These are phyloP conservation scores for Posidonia oceanica DNA, from an alignment of 116 monocot species.

Conservation along the genomic window DNA sequence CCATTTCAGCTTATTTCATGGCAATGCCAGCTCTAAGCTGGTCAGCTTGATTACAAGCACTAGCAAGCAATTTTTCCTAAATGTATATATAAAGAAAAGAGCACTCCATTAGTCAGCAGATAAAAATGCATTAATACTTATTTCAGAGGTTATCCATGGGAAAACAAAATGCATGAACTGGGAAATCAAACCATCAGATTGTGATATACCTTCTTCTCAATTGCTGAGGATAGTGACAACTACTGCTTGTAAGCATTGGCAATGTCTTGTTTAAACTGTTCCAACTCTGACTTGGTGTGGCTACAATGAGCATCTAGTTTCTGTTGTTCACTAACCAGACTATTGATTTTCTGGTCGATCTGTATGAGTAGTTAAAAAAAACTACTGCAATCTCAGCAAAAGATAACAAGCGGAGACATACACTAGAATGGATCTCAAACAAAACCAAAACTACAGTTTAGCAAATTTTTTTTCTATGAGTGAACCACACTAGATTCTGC, in stretches of 20 bases:
- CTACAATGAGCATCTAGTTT: conserved; percentile 69
- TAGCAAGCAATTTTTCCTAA: conserved; percentile 6
- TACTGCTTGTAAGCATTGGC: conserved; percentile 66
- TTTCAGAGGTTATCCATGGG: neutral
- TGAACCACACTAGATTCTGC: too few species aligned
- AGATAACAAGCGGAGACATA: neutral
- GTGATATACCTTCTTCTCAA: conserved; percentile 72
- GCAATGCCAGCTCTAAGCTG: conserved; percentile 90
- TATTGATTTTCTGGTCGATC: conserved; percentile 80
- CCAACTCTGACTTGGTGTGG: conserved; percentile 67
- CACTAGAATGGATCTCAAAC: too few species aligned
- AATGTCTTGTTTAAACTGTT: conserved; percentile 80
- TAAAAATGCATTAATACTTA: neutral
- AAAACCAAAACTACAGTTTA: too few species aligned
- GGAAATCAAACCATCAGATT: neutral
- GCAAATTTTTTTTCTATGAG: too few species aligned
- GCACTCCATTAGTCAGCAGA: neutral
- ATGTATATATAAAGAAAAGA: conserved; percentile 4
- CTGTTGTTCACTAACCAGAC: conserved; percentile 72
- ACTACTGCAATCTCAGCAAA: neutral
- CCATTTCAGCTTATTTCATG: conserved; percentile 96
- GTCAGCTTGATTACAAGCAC: conserved; percentile 66
- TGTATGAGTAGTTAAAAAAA: conserved; percentile 59
- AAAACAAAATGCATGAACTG: neutral
- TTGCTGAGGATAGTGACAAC: conserved; percentile 47